Evolutionary conservation across 2,329 filamentous ascomycete species (phyloP), one percentile per base, ranked within the genome.

Genomic region (Colletotrichum tropicicola): DNA sequence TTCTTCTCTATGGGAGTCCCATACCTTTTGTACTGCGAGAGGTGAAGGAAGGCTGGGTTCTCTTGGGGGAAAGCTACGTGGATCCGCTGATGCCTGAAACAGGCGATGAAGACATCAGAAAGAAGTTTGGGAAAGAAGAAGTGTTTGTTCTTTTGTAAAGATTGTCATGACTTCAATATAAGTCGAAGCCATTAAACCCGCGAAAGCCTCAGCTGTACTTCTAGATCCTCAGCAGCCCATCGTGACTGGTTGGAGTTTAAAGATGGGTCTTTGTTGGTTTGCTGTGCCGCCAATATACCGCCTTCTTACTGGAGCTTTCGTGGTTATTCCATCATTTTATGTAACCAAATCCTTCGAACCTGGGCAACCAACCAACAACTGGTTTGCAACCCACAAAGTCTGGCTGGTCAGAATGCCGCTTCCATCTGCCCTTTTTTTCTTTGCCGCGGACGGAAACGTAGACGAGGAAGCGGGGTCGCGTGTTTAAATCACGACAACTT

Each of bases 281-380:
- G 59, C 32, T 57, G 59, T 12, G 52, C 59, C 58, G 32, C 58
- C 53, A 39, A 49, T 35, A 13, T 48, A 17, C 27, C 9, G 39
- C 19, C n/a, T 45, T 7, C 37, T 47, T n/a, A 7, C 27, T 19
- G 32, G 32, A n/a, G 10, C 21, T 39, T 5, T 32, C 21, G 27
- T 57, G 13, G 15, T 62, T 35, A 41, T 64, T 53, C 53, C 60
- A 59, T 64, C 47, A 64, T 32, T 39, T 53, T 32, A 47, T 59
- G 55, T 48, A 41, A 43, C 27, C 32, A 12, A 21, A 44, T 23
- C 27, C 28, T 52, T 23, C 23, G 4, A 32, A 28, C 28, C 19
- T 23, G 17, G n/a, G 21, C 7, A 6, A 37, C 41, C 35, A 43
- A 48, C 25, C 51, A 45, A 28, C n/a, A 28, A 13, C 23, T 25